Percentiles rank a stretch among this genome's conserved stretches.
Conservation (phyloP, 2,329 filamentous ascomycete genomes). For the Fusarium nodosum region DNA sequence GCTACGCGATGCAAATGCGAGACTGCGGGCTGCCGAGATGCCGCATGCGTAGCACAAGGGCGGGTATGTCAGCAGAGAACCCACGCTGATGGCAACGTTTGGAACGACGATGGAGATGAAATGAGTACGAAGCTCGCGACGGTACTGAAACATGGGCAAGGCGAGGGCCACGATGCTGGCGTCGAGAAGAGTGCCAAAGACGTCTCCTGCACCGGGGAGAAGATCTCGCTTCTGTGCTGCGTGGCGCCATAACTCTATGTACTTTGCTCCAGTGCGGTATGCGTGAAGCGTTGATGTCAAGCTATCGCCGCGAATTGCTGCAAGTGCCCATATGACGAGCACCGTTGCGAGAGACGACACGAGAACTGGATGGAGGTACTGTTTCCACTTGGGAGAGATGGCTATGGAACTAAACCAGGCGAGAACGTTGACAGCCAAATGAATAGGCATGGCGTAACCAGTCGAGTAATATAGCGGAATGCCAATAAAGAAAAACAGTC, state of each 20-base stretch:
- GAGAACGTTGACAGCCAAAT: conserved; percentile 63
- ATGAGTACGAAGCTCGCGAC: conserved; percentile 66
- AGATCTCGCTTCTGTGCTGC: conserved; percentile 35
- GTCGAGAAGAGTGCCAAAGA: conserved; percentile 68
- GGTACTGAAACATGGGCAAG: conserved; percentile 72
- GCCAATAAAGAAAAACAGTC: conserved; percentile 64
- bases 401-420: conserved; percentile 65
- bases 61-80: conserved; percentile 71
- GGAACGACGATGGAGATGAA: conserved; percentile 68
- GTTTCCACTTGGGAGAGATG: conserved; percentile 63
- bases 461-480: conserved; percentile 67
- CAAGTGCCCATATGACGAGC: conserved; percentile 66
- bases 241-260: conserved; percentile 65
- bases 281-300: conserved; percentile 59
- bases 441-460: conserved; percentile 66
- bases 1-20: conserved; percentile 69
- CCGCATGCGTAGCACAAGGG: conserved; percentile 65
- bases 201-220: conserved; percentile 68
- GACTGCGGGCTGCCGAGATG: conserved; percentile 64
- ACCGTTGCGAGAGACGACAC: conserved; percentile 68
- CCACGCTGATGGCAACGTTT: conserved; percentile 64
- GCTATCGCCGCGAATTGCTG: conserved; percentile 58
- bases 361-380: conserved; percentile 70
- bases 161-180: conserved; percentile 71
- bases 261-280: conserved; percentile 67